These are phyloP conservation scores for Leishmania lainsoni DNA, from an alignment of 208 protist species.

Conservation along the genomic window DNA sequence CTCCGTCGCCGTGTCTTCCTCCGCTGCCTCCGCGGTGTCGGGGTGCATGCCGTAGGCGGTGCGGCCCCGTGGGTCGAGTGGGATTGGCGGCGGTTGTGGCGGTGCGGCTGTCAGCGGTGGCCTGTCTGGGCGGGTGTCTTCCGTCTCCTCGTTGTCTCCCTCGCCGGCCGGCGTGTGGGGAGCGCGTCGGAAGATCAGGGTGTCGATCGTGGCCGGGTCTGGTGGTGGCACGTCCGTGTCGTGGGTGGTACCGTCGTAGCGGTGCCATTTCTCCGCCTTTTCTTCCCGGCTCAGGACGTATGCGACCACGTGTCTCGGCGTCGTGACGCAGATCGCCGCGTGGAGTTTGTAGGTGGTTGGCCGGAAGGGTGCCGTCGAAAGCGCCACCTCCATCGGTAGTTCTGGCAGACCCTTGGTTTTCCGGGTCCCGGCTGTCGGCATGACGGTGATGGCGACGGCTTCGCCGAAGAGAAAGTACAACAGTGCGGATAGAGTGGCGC, in stretches of 20 bases:
- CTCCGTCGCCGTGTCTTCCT: too few species aligned
- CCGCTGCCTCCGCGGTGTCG: too few species aligned
- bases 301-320: neutral
- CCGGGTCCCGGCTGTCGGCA: neutral
- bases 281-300: neutral
- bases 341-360: neutral
- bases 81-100: too few species aligned
- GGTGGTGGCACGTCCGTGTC: neutral
- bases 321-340: conserved; percentile 4
- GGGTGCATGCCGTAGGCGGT: too few species aligned
- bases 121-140: too few species aligned
- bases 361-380: neutral
- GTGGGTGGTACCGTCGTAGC: neutral
- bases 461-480: too few species aligned
- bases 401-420: neutral
- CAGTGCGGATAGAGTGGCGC: too few species aligned
- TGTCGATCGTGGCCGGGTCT: neutral
- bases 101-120: too few species aligned
- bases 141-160: neutral
- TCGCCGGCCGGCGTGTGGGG: neutral
- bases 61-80: too few species aligned
- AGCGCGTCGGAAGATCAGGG: neutral
- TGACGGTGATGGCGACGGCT: too few species aligned
- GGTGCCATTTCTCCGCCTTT: neutral
- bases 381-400: neutral